Conservation (phyloP, 2,329 filamentous ascomycete genomes). For the Colletotrichum chlorophyti region DNA sequence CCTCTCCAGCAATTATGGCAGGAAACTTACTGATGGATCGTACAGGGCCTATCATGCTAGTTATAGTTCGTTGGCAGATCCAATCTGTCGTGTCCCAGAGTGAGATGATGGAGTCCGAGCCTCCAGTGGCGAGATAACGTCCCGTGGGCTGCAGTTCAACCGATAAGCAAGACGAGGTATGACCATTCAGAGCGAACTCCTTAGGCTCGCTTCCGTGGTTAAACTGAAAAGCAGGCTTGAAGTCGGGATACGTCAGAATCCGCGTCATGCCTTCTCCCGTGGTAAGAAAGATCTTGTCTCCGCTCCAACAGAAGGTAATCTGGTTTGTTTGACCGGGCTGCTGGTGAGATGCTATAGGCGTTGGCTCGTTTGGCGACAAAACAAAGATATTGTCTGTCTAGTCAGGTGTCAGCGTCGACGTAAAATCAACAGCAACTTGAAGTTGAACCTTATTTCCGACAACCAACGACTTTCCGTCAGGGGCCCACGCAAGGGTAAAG, state of each 20-base stretch:
- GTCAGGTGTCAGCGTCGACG: constrained; percentile 21
- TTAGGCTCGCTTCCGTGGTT: constrained; percentile 50
- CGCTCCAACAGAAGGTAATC: constrained; percentile 76
- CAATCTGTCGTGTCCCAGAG: constrained; percentile 82
- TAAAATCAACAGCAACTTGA: neutral
- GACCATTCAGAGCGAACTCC: constrained; percentile 72
- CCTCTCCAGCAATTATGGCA: too few relatives aligned
- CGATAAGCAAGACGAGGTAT: constrained; percentile 75
- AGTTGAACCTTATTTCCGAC: constrained; percentile 73
- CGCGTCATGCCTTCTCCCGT: constrained; percentile 75
- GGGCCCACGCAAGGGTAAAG: constrained; percentile 76
- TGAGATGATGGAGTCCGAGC: constrained; percentile 76
- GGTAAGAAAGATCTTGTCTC: constrained; percentile 73
- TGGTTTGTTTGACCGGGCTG: constrained; percentile 74
- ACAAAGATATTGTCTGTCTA: constrained; percentile 69
- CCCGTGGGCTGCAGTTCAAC: constrained; percentile 75
- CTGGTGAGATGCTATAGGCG: constrained; percentile 63
- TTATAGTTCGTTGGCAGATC: constrained; percentile 76
- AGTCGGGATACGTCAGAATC: constrained; percentile 71
- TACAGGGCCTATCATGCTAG: constrained; percentile 72
- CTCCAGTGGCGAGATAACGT: constrained; percentile 75
- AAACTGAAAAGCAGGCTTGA: constrained; percentile 61
- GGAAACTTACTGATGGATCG: constrained; percentile 66
- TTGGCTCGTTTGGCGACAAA: constrained; percentile 65
- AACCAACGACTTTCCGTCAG: constrained; percentile 72